phyloP scores from a whole-genome alignment of 2,329 filamentous ascomycete species.

The Clonostachys rosea region DNA sequence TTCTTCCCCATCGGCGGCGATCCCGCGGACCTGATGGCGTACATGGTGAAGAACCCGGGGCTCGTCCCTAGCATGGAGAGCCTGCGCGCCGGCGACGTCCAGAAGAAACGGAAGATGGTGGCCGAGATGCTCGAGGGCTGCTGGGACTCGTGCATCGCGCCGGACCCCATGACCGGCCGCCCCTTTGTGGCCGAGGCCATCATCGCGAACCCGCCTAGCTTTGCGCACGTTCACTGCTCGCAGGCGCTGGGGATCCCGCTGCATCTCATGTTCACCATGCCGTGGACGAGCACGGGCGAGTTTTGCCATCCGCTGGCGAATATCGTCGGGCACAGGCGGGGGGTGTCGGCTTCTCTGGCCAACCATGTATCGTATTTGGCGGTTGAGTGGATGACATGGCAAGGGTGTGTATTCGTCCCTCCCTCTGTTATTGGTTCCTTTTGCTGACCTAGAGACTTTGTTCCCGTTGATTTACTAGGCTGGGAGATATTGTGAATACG shows the following conservation, averaged over 20 bases:
- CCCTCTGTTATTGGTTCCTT: not conserved
- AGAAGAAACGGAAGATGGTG: constrained; percentile 76
- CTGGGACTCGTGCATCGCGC: constrained; percentile 20
- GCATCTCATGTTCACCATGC: constrained; percentile 98
- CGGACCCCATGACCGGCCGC: constrained; percentile 40
- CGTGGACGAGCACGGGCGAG: constrained; percentile 93
- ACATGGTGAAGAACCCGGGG: constrained; percentile 90
- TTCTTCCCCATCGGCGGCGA: constrained; percentile 87
- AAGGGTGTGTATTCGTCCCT: constrained; percentile 40
- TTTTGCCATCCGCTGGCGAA: constrained; percentile 97
- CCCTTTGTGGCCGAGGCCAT: constrained; percentile 80
- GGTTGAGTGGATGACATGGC: constrained; percentile 82
- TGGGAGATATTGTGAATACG: constrained; percentile 68
- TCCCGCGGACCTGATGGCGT: constrained; percentile 87
- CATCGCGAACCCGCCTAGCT: constrained; percentile 93
- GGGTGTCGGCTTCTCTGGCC: constrained; percentile 76
- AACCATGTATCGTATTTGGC: constrained; percentile 94
- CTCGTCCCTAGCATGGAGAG: constrained; percentile 83
- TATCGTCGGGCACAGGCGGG: constrained; percentile 36
- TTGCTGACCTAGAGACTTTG: not conserved
- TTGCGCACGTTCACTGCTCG: constrained; percentile 96
- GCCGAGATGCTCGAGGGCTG: constrained; percentile 29
- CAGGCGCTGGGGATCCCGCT: constrained; percentile 91
- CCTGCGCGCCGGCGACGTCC: constrained; percentile 88
- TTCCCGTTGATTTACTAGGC: constrained; percentile 8